Evolutionary conservation across 306 rosid species (phyloP), one percentile per base, ranked within the genome.

Genomic region (Trifolium dubium): DNA sequence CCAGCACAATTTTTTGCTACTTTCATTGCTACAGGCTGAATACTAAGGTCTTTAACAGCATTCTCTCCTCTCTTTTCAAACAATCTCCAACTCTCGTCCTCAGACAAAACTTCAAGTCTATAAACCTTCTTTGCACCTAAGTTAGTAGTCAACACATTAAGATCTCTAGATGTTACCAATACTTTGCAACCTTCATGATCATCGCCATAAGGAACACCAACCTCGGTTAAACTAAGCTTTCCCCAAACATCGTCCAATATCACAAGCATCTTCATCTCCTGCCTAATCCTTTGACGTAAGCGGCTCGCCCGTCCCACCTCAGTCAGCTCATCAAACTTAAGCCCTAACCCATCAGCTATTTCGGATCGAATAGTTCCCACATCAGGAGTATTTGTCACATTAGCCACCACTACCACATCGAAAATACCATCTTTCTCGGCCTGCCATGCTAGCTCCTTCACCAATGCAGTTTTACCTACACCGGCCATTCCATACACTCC

Each of bases 171-270:
- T 14, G 78, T 37, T 5, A 82, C 64, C 44, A 87, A 8, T 9
- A 84, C 31, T 53, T 84, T 82, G 49, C 86, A 71, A 19, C 85
- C 85, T 2, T 9, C 4, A 6, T 80, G 31, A n/a, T 81, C 79
- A 19, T 71, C 79, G 3, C 72, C 77, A 10, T 60, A 69, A 65
- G 83, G 86, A 49, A 87, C 53, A 6, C 88, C 91, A 32, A 84
- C 73, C 7, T 71, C 75, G 4, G 30, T 4, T 63, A 87, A 70
- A 13, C 83, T 63, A 11, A 80, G 68, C 31, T 59, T 31, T 2
- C 83, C 70, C 87, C 91, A 84, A 9, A 84, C 32, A 75, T 84
- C 88, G 40, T 87, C 91, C 0, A 82, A 14, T 8, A 82, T 14
- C 18, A 82, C 65, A 23, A 87, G 85, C 53, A 82, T 73, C 62